Conservation (phyloP, 495 filamentous ascomycete species). For the Astrothelium macrocarpum region DNA sequence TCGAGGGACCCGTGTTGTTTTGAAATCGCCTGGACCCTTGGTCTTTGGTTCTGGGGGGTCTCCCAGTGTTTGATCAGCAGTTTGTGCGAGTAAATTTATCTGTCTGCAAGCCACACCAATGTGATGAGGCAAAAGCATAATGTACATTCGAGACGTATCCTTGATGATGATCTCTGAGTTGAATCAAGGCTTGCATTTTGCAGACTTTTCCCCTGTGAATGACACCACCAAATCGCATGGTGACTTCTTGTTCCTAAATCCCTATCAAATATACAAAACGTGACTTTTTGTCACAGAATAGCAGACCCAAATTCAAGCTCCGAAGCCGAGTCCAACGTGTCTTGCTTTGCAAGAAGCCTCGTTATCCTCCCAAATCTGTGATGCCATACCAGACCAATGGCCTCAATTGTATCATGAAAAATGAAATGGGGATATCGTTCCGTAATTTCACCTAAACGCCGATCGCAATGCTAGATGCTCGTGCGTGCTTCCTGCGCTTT, state of each 20-base stretch:
- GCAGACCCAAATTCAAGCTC: neutral
- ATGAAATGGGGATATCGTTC: neutral
- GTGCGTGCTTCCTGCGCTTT: neutral
- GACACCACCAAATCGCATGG: neutral
- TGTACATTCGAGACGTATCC: slow-evolving; percentile 2
- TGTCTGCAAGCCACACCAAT: neutral
- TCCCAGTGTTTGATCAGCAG: neutral
- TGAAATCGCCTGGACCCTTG: neutral
- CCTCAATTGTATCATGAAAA: neutral
- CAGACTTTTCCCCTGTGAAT: neutral
- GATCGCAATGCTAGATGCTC: neutral
- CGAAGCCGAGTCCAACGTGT: neutral
- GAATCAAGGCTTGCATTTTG: neutral
- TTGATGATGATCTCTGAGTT: neutral
- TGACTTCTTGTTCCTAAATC: neutral
- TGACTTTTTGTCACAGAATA: neutral
- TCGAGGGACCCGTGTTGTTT: neutral
- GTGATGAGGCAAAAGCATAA: neutral
- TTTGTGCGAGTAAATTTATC: neutral
- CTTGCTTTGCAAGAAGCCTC: neutral
- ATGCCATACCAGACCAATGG: neutral
- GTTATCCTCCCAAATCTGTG: neutral
- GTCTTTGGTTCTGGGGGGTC: neutral
- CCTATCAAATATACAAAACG: neutral
- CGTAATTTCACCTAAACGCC: neutral